phyloP scores from a whole-genome alignment of 1,284 basidiomycete genomes.

The Sporisorium exsertum region DNA sequence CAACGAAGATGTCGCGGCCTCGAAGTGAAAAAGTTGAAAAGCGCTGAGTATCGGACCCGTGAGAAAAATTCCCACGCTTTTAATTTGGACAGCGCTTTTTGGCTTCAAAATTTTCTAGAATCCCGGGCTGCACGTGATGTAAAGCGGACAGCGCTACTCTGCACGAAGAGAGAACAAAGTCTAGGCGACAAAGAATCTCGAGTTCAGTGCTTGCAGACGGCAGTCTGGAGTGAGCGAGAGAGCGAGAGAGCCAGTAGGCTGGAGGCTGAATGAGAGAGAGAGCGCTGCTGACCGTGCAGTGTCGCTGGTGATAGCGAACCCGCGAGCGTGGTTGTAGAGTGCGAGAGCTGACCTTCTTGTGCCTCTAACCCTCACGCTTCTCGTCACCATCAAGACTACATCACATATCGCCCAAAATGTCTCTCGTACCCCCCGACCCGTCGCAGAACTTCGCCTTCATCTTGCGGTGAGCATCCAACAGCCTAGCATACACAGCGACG shows the following conservation, averaged over 20 bases:
- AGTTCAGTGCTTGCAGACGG: background rate
- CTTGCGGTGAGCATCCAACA: slow-evolving; percentile 61
- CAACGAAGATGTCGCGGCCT: background rate
- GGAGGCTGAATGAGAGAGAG: background rate
- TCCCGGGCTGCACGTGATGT: background rate
- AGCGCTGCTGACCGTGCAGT: background rate
- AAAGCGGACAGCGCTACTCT: too few relatives aligned
- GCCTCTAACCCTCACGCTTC: slow-evolving; percentile 34
- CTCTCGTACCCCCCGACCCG: slow-evolving; percentile 67
- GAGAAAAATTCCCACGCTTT: slow-evolving; percentile 26
- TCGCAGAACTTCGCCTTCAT: slow-evolving; percentile 70
- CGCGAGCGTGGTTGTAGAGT: slow-evolving; percentile 5
- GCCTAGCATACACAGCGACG: slow-evolving; percentile 1
- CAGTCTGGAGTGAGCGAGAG: background rate
- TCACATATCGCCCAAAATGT: slow-evolving; percentile 59
- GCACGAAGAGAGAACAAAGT: too few relatives aligned
- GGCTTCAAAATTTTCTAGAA: background rate
- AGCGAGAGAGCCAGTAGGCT: background rate
- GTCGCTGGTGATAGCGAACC: background rate
- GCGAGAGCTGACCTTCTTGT: slow-evolving; percentile 7
- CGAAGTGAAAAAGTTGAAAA: too few relatives aligned
- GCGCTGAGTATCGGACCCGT: background rate
- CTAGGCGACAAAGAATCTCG: background rate
- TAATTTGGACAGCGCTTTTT: background rate
- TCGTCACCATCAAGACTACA: slow-evolving; percentile 53